These are phyloP conservation scores for Breviolum minutum DNA, from an alignment of 73 alveolate genomes.

Conservation along the genomic window DNA sequence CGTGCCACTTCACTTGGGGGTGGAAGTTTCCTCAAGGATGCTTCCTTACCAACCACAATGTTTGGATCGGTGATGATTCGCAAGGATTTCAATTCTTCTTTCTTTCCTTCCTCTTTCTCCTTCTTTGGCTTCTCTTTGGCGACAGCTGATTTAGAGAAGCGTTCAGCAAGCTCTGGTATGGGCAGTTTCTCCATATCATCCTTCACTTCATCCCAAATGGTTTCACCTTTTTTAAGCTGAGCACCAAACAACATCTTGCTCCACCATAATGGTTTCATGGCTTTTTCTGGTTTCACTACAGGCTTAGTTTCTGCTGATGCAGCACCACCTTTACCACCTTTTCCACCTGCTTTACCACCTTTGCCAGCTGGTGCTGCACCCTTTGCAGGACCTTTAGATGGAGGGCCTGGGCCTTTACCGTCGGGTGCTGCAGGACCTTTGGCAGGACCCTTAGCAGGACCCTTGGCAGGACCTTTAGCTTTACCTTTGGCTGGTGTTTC, in stretches of 20 bases:
- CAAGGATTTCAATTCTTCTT: conserved; percentile 59
- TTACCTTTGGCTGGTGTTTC: conserved; percentile 29
- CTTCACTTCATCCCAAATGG: conserved; percentile 68
- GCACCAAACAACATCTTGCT: conserved; percentile 83
- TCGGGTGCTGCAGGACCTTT: conserved; percentile 86
- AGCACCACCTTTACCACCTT: conserved; percentile 31
- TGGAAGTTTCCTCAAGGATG: conserved; percentile 67
- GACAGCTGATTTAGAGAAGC: conserved; percentile 65
- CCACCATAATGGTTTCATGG: conserved; percentile 92
- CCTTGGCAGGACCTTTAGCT: conserved; percentile 71
- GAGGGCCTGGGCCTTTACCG: conserved; percentile 81
- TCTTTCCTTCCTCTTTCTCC: conserved; percentile 62
- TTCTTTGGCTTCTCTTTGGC: conserved; percentile 91
- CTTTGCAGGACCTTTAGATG: not conserved
- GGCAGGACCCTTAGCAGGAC: conserved; percentile 57
- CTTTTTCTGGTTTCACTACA: conserved; percentile 32
- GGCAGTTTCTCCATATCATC: conserved; percentile 55
- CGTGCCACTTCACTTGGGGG: conserved; percentile 78
- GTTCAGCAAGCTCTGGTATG: conserved; percentile 14
- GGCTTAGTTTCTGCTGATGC: conserved; percentile 60
- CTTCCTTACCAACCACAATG: conserved; percentile 91
- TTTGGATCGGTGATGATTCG: conserved; percentile 89
- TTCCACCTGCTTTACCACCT: conserved; percentile 51
- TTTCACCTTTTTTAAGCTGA: conserved; percentile 60
- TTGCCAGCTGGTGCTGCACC: not conserved